Conservation (phyloP, 225 moss, liverwort and hornwort species). For the Thuidium tamariscinum region DNA sequence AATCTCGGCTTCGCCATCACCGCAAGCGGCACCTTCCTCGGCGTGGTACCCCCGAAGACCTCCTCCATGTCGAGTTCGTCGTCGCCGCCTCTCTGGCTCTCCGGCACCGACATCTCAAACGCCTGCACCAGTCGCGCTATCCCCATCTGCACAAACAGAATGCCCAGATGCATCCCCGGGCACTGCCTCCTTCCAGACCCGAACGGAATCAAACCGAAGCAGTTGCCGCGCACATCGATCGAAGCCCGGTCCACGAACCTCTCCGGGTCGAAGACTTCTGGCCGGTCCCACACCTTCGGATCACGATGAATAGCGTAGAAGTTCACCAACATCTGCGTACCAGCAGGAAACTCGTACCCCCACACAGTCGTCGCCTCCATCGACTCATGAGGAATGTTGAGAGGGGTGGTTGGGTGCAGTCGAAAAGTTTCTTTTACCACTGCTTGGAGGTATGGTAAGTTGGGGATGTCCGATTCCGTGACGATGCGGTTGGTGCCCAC, state of each 20-base stretch:
- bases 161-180: constrained; percentile 17
- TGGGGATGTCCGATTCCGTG: constrained; percentile 11
- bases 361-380: neutral
- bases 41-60: constrained; percentile 9
- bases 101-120: constrained; percentile 14
- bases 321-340: constrained; percentile 27
- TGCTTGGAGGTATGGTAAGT: constrained; percentile 5
- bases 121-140: constrained; percentile 25
- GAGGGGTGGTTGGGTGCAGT: constrained; percentile 27
- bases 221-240: neutral
- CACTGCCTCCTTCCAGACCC: constrained; percentile 20
- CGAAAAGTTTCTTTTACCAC: constrained; percentile 13
- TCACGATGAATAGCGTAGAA: constrained; percentile 32
- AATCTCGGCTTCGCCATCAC: constrained; percentile 3
- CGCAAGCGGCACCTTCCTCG: neutral
- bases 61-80: constrained; percentile 9
- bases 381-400: constrained; percentile 23
- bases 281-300: constrained; percentile 15
- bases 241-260: constrained; percentile 11
- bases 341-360: constrained; percentile 35
- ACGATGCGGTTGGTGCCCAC: constrained; percentile 4
- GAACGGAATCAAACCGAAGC: constrained; percentile 38
- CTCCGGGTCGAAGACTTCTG: constrained; percentile 23
- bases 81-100: neutral
- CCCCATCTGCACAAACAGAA: constrained; percentile 5